These are phyloP conservation scores for Globisporangium apiculatum DNA, from an alignment of 352 stramenopile species.

Conservation along the genomic window DNA sequence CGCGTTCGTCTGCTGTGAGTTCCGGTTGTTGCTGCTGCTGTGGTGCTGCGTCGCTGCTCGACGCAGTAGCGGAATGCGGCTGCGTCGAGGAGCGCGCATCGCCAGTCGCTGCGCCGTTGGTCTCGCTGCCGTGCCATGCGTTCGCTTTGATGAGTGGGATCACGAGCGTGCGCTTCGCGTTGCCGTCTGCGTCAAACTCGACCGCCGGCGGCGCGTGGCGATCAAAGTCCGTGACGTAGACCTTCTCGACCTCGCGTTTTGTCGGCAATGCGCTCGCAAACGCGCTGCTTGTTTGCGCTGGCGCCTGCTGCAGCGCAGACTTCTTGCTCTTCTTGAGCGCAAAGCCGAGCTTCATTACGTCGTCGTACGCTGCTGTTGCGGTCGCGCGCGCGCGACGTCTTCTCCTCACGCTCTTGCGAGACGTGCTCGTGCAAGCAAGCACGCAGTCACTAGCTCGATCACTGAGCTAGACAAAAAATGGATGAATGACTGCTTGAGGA, in stretches of 20 bases:
- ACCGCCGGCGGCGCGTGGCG: constrained; percentile 23
- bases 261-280: constrained; percentile 12
- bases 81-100: too few relatives aligned
- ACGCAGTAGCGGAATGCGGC: too few relatives aligned
- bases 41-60: not conserved
- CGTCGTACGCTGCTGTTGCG: not conserved
- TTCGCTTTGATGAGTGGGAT: constrained; percentile 70
- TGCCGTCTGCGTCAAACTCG: constrained; percentile 16
- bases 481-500: too few relatives aligned
- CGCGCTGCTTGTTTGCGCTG: constrained; percentile 10
- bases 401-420: not conserved
- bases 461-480: too few relatives aligned
- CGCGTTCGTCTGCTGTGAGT: constrained; percentile 29
- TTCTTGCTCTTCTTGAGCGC: constrained; percentile 70
- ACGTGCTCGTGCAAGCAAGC: not conserved
- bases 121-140: constrained; percentile 22
- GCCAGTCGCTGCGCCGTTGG: not conserved
- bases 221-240: constrained; percentile 77
- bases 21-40: too few relatives aligned
- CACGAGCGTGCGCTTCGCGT: constrained; percentile 34
- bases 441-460: too few relatives aligned
- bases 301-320: constrained; percentile 14
- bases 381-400: too few relatives aligned
- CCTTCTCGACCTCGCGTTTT: constrained; percentile 24
- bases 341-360: constrained; percentile 54